Base-by-base conservation (phyloP, 495 filamentous ascomycete genomes). In the Cladorrhinum samala region DNA sequence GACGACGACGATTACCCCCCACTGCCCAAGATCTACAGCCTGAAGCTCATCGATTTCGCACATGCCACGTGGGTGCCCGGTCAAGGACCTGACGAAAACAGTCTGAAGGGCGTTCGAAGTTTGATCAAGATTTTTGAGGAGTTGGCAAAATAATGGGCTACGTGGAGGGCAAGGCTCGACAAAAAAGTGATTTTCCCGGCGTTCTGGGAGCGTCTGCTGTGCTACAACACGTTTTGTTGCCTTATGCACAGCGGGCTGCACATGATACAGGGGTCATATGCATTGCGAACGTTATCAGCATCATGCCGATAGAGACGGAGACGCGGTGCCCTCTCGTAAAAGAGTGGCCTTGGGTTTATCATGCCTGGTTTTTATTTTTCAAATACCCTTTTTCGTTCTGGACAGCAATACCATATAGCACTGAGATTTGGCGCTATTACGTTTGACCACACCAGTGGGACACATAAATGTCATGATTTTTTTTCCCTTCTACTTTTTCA, bases 21-120 rank as follows among this genome's bases (percentile, higher is more conserved):
- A n/a, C 65, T 79, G 17, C 89, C 88, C 0, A 83, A 83, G 59
- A 83, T 94, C 18, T 88, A 87, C 64, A 79, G 80, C 30, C 76
- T 96, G 50, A 93, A 94, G 64, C 71, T 98, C 58, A 97, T 98
- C 56, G 93, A 98, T 68, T 98, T 98, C 74, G 93, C 93, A 18
- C 93, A 98, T 72, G 92, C 93, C 17, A 69, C 73, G 23, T 98
- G 88, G 88, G 84, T 81, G 2, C 89, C 90, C 2, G 91, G 90
- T 6, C 68, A 86, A 57, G 93, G 91, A 0, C 87, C 88, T 1
- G 93, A 98, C 68, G 85, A 94, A 72, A 97, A 97, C 64, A 65
- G 79, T 9, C 71, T 97, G 23, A 71, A 71, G 19, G 93, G 93
- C 0, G 78, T 98, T 52, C 76, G 83, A 62, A 94, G 78, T 65